phyloP scores from a whole-genome alignment of 306 rosid species.

The Cyamopsis tetragonoloba region DNA sequence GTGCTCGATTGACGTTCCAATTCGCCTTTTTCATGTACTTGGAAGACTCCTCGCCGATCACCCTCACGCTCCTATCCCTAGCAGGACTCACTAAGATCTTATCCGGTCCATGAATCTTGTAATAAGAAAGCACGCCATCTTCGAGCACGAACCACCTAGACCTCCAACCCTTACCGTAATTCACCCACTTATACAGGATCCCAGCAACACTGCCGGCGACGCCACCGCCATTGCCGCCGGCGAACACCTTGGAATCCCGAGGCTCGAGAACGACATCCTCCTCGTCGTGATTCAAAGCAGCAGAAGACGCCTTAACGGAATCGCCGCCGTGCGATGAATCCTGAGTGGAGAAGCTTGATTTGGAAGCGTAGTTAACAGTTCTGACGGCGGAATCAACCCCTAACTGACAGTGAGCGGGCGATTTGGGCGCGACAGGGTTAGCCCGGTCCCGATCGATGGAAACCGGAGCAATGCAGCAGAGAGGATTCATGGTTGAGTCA shows the following conservation, averaged over 20 bases:
- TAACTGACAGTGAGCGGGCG: slow-evolving; percentile 50
- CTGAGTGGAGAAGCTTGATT: slow-evolving; percentile 54
- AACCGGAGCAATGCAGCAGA: slow-evolving; percentile 99
- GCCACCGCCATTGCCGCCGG: slow-evolving; percentile 36
- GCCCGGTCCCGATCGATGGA: slow-evolving; percentile 88
- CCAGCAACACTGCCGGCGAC: slow-evolving; percentile 70
- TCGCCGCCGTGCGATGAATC: slow-evolving; percentile 55
- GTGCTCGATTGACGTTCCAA: slow-evolving; percentile 51
- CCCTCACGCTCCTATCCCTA: slow-evolving; percentile 65
- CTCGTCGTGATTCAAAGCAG: slow-evolving; percentile 34
- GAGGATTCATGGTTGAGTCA: slow-evolving; percentile 64
- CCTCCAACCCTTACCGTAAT: slow-evolving; percentile 98
- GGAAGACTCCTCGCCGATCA: slow-evolving; percentile 84
- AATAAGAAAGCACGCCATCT: slow-evolving; percentile 95
- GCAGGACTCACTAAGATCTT: slow-evolving; percentile 84
- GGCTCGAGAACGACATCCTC: slow-evolving; percentile 44
- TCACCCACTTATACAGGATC: slow-evolving; percentile 95
- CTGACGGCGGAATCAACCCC: slow-evolving; percentile 54
- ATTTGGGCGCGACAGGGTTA: slow-evolving; percentile 42
- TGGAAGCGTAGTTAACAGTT: slow-evolving; percentile 47
- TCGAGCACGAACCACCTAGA: slow-evolving; percentile 92
- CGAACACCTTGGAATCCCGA: slow-evolving; percentile 62
- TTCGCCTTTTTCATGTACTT: slow-evolving; percentile 71
- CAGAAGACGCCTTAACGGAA: slow-evolving; percentile 44
- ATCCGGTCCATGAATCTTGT: slow-evolving; percentile 97